Base-by-base conservation (phyloP, 108 stramenopile species). In the Nannochloropsis gaditana region DNA sequence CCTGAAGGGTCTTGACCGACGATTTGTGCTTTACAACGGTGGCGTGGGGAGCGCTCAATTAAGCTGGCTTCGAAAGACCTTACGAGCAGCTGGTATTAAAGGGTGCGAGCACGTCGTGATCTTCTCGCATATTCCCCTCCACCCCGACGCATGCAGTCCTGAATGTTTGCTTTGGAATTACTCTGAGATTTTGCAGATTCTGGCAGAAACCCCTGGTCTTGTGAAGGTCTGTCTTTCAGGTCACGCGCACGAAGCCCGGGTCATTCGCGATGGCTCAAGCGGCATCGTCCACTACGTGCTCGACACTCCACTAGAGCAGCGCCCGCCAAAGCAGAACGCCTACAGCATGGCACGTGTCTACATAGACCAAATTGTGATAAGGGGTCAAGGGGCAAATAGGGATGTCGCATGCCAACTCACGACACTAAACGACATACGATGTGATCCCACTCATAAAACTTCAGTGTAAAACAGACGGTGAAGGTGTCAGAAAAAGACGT, bases 281-380 rank as follows among this genome's bases (percentile, higher is more conserved):
- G 59, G 59, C 19, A 73, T 73, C n/a, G 59, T 73, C 19, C n/a
- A 73, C n/a, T 73, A 73, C 59, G n/a, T n/a, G 59, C 59, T 73
- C 3, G 59, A 73, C 2, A 2, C 59, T 4, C 59, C 59, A 5
- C n/a, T 73, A n/a, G 59, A 73, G 59, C 59, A 73, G n/a, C 3
- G 3, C 19, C 59, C 59, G 59, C 31, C 31, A 31, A 73, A 73
- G 19, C 19, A 73, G 59, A n/a, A 73, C 59, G 59, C 59, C 19
- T 73, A n/a, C n/a, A 73, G 59, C 59, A 73, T n/a, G 6, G 59
- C 59, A 73, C 59, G 59, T 73, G 59, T 8, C 19, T 73, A 73
- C 59, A n/a, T 2, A 2, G 59, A 73, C n/a, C 59, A n/a, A n/a
- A 73, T 73, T n/a, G 59, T n/a, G 59, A 73, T 73, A 73, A 1